Evolutionary conservation across 805 yeast genomes (phyloP), one percentile per base, ranked within the genome.

Genomic region (Metschnikowia amazonensis): DNA sequence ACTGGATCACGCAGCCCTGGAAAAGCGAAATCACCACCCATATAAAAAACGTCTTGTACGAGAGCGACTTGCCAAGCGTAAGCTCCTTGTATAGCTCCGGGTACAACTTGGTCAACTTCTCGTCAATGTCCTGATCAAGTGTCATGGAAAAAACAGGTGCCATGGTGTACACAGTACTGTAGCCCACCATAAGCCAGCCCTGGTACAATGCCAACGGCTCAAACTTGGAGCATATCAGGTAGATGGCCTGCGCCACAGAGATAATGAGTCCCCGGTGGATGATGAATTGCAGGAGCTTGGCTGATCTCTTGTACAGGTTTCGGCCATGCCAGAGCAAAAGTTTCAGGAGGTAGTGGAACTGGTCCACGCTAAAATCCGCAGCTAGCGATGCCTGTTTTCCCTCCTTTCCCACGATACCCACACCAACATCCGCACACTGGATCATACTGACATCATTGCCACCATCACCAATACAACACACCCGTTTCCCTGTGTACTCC

Each of bases 381-480:
- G 98, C 96, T 43, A 94, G 71, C 0, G 97, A 89, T 0, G 99
- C 99, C 64, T 94, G 99, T 51, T 84, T 85, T 29, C 99, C 99
- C 64, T 94, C 99, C 64, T 94, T 94, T 30, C 99, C 99, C 17
- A 94, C 99, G 54, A 94, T 94, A 46, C 99, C 99, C 24, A 94
- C 96, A 48, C 99, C 99, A 8, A 94, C 97, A 69, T 95, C 97
- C 0, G 99, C 99, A 54, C 95, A 85, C 67, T 94, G 99, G 54
- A 94, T 94, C 99, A 94, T 94, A 57, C 95, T 86, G 28, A 94
- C 99, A 66, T 94, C 99, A 60, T 94, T 94, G 57, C 99, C 99
- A 58, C 99, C 99, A 66, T 94, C 99, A 46, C 99, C 99, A 55
- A 94, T 95, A 60, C 98, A 94, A 54, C 98, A 92, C 2, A 92